Evolutionary conservation across 305 asterid genomes (phyloP), one percentile per base, ranked within the genome.

Genomic region (Fraxinus sp.): DNA sequence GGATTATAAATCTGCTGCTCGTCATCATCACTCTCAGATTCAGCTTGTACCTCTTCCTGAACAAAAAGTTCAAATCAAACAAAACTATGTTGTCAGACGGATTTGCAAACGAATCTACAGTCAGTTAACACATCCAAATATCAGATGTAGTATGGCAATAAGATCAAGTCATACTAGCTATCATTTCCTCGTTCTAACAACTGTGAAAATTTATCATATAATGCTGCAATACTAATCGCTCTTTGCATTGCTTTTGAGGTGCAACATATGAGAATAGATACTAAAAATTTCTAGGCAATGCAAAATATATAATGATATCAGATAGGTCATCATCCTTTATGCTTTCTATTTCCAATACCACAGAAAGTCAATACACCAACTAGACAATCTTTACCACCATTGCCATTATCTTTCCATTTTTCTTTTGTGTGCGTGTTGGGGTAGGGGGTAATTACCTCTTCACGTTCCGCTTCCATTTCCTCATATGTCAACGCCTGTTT

Each of bases 1-100:
- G 99, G 99, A 89, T 95, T 97, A 92, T 97, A 97, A 75, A 95
- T 95, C 89, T 95, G 99, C 84, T 93, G 97, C 78, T 97, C 98
- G 13, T 97, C 99, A 80, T 97, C 99, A 26, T 97, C 99, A 84
- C 98, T 97, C 89, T 95, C 99, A 59, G 96, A 92, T 84, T 93
- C 98, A 10, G 97, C 92, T 88, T 94, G 98, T 43, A 89, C 93
- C 70, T 92, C 99, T 10, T 92, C 99, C 99, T 96, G 94, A 82
- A 68, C 20, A 77, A 77, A 86, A 83, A 78, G 74, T 81, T 43
- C 79, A 86, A 82, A 82, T 8, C 79, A 70, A 68, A 80, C n/a
- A 20, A 30, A 66, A 28, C 46, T 36, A 77, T 35, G 43, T 76
- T 20, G 39, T 35, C 75, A 68, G 37, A 68, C 13, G 30, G 75